Evolutionary conservation across 2,329 filamentous ascomycete species (phyloP), one percentile per base, ranked within the genome.

Genomic region (Exserohilum turcica): DNA sequence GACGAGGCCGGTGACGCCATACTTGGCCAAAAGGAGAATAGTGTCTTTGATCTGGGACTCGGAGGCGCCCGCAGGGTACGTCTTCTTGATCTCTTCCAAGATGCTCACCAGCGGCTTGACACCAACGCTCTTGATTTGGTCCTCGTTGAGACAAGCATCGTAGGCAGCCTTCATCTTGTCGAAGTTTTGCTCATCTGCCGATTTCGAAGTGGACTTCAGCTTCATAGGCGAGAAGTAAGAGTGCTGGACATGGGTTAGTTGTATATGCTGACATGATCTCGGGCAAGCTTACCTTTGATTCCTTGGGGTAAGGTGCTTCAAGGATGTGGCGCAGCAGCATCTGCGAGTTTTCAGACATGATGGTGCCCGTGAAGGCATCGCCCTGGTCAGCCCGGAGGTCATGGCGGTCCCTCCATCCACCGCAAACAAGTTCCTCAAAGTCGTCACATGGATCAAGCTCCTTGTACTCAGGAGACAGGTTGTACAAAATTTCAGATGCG

Each of bases 381-480:
- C 82, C 80, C 57, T 86, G 83, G 64, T 90, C 87, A 3, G 84
- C 76, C 3, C 86, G 82, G 52, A 90, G 80, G 63, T 89, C 86
- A 73, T 89, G 83, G 8, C 77, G 79, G 18, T 84, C 78, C 46
- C 81, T 78, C 82, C 86, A 90, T 9, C 87, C 87, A 49, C 85
- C 86, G 62, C 87, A 90, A 16, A 85, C 85, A 50, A 86, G 80
- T 67, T 86, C 78, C 54, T 89, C 85, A 54, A 91, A 91, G 64
- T 89, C 74, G n/a, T 78, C 81, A 63, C 88, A 91, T 1, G 88
- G 83, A 66, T 90, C 86, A 33, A 90, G 76, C 2, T 83, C 72
- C 54, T 82, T 77, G 70, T 88, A 86, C 44, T 85, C 76, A 6
- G 85, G 82, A 13, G 84, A 82, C 12, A 88, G 74, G 54, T 85